Percentiles rank a stretch among this genome's conserved stretches.
phyloP scores from a whole-genome alignment of 495 filamentous ascomycete species.

The Aspergillus asperescens region DNA sequence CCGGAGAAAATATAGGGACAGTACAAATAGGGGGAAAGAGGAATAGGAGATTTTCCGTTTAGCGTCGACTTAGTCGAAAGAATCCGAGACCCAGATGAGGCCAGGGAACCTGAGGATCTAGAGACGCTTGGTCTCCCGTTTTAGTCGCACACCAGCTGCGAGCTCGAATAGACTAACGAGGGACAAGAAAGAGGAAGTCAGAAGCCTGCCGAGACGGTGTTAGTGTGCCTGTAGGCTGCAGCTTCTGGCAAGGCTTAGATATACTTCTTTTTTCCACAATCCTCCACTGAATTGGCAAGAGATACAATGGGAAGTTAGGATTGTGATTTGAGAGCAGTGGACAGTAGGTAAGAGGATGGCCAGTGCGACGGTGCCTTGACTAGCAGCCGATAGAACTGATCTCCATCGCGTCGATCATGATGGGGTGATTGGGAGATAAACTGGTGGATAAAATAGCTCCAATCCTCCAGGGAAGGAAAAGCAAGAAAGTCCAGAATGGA shows the following conservation, averaged over 20 bases:
- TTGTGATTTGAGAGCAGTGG: constrained; percentile 12
- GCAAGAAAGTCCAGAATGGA: not conserved
- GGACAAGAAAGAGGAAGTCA: not conserved
- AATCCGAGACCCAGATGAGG: not conserved
- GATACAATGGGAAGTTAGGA: too few species aligned
- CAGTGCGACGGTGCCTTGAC: constrained; percentile 29
- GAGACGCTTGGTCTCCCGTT: not conserved
- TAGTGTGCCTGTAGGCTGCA: constrained; percentile 18
- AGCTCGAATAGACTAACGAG: not conserved
- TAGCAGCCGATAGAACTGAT: constrained; percentile 45
- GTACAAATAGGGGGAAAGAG: not conserved
- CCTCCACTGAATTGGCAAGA: constrained; percentile 1
- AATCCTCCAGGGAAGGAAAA: constrained; percentile 18
- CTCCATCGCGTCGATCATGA: constrained; percentile 38
- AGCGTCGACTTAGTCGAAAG: constrained; percentile 5
- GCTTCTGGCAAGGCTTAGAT: constrained; percentile 25
- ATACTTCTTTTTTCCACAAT: constrained; percentile 17
- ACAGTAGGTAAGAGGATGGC: constrained; percentile 29
- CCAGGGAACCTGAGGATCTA: not conserved
- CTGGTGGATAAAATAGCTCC: constrained; percentile 17
- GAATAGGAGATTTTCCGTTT: constrained; percentile 10
- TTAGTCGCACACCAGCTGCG: not conserved
- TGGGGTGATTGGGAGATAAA: too few species aligned
- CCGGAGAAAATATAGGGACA: constrained; percentile 3
- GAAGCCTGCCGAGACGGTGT: not conserved